phyloP scores from a whole-genome alignment of 2,329 filamentous ascomycete genomes.

The Apiospora saccharicola region DNA sequence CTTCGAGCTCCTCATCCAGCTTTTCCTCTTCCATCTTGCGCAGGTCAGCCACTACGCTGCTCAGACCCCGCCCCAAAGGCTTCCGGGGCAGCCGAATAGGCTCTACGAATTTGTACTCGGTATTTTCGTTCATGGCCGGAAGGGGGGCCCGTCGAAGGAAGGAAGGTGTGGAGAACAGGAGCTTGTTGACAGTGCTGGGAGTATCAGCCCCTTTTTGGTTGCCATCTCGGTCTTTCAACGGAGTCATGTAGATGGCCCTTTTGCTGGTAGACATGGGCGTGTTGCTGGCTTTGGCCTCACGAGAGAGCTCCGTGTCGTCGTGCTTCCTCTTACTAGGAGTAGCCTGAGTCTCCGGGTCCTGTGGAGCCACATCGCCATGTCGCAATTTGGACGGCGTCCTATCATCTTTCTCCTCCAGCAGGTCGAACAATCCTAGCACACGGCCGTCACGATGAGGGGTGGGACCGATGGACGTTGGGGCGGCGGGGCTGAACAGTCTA shows the following conservation, averaged over 20 bases:
- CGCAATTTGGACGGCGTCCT: constrained; percentile 55
- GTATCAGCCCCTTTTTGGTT: constrained; percentile 50
- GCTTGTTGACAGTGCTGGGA: constrained; percentile 60
- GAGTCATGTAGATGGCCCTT: constrained; percentile 66
- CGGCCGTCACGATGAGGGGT: constrained; percentile 82
- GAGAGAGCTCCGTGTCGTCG: constrained; percentile 39
- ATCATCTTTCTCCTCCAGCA: constrained; percentile 60
- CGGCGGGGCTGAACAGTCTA: constrained; percentile 66
- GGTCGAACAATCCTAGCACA: constrained; percentile 79
- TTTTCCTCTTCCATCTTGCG: constrained; percentile 73
- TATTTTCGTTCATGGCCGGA: constrained; percentile 64
- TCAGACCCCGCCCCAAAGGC: constrained; percentile 73
- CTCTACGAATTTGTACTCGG: constrained; percentile 54
- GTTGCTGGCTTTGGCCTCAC: constrained; percentile 46
- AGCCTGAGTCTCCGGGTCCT: constrained; percentile 39
- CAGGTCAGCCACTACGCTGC: constrained; percentile 75
- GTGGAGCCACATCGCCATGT: constrained; percentile 49
- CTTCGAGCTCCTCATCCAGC: constrained; percentile 77
- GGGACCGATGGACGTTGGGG: constrained; percentile 72
- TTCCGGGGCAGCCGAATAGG: constrained; percentile 64
- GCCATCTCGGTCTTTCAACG: constrained; percentile 58
- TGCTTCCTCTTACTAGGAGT: constrained; percentile 57
- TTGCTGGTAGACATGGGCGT: constrained; percentile 66
- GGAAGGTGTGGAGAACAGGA: constrained; percentile 72
- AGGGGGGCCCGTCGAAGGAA: constrained; percentile 68